Evolutionary conservation across 2,329 filamentous ascomycete genomes (phyloP), one percentile per base, ranked within the genome.

Genomic region (Alternaria longipes): DNA sequence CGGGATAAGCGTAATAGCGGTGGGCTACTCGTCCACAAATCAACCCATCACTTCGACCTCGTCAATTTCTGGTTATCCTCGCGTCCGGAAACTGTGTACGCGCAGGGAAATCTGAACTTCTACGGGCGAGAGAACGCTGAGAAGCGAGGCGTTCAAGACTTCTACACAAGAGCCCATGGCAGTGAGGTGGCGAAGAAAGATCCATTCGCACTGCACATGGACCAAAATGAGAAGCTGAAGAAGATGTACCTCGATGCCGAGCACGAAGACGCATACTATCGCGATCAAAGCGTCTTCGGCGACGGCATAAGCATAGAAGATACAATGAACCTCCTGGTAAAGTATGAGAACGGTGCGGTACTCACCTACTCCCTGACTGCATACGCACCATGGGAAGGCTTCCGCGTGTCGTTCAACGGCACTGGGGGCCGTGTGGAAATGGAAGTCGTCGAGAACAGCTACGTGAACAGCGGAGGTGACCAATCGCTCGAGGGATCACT

Each of bases 221-320:
- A 84, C 4, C 71, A 82, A 2, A 83, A 86, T 59, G 76, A 80
- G 14, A 83, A 86, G 63, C 76, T 89, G 22, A 87, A 85, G 76
- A 82, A 81, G 4, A 81, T 89, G 81, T 89, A 89, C 60, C 81
- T 87, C 0, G 86, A 88, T 36, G 87, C 87, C 0, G 87, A 89
- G 79, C 84, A 89, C 59, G 87, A 89, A 68, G 87, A 89, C 64
- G 82, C 81, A 16, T 89, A 89, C 66, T 82, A 85, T 61, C 83
- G 87, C 0, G 87, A 89, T 67, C 87, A 88, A 74, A 87, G 83
- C 65, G 86, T 88, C 0, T 89, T 89, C 55, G 81, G 85, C 0
- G 87, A 89, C 60, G 87, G 87, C 1, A 88, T 89, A 56, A 88
- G 81, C 65, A 89, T 89, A 59, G 87, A 89, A 71, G 87, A 89